Evolutionary conservation across 2,329 filamentous ascomycete genomes (phyloP).

Genomic region (Hansfordia pulvinata): DNA sequence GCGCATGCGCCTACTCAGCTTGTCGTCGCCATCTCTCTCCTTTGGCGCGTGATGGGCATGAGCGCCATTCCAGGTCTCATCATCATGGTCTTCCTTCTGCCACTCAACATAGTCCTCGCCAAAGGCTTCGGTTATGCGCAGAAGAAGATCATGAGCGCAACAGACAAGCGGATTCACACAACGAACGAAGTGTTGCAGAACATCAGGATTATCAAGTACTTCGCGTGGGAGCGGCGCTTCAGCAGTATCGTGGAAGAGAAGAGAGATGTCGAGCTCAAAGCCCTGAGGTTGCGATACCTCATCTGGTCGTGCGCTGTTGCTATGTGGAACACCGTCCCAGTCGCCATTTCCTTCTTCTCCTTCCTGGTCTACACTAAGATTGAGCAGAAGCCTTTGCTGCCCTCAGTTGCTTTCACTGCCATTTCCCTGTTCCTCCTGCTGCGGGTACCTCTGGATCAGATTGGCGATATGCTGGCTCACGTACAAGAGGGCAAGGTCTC

Average conservation of each 20-base stretch:
- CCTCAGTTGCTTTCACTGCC: slow-evolving; percentile 89
- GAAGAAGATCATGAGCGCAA: slow-evolving; percentile 82
- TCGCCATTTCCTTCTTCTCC: slow-evolving; percentile 91
- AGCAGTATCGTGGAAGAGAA: slow-evolving; percentile 80
- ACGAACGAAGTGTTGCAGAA: slow-evolving; percentile 97
- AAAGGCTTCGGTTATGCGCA: slow-evolving; percentile 76
- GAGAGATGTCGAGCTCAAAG: slow-evolving; percentile 61
- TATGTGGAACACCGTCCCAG: slow-evolving; percentile 90
- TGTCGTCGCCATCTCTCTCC: slow-evolving; percentile 61
- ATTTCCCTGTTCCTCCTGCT: slow-evolving; percentile 92
- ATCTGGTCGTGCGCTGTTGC: slow-evolving; percentile 87
- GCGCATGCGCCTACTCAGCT: slow-evolving; percentile 84
- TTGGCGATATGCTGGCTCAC: slow-evolving; percentile 97
- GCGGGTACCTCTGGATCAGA: slow-evolving; percentile 82
- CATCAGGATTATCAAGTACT: slow-evolving; percentile 98
- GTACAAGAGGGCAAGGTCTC: slow-evolving; percentile 97
- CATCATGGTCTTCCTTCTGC: slow-evolving; percentile 79
- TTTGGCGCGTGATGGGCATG: slow-evolving; percentile 82
- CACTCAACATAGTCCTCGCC: slow-evolving; percentile 81
- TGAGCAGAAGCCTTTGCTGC: slow-evolving; percentile 78
- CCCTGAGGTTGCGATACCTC: slow-evolving; percentile 71
- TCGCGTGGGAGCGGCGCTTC: slow-evolving; percentile 94
- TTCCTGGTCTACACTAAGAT: slow-evolving; percentile 88
- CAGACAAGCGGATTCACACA: slow-evolving; percentile 88
- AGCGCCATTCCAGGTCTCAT: slow-evolving; percentile 89